Conservation (phyloP, 2,329 filamentous ascomycete species). For the Pseudogymnoascus sp. region DNA sequence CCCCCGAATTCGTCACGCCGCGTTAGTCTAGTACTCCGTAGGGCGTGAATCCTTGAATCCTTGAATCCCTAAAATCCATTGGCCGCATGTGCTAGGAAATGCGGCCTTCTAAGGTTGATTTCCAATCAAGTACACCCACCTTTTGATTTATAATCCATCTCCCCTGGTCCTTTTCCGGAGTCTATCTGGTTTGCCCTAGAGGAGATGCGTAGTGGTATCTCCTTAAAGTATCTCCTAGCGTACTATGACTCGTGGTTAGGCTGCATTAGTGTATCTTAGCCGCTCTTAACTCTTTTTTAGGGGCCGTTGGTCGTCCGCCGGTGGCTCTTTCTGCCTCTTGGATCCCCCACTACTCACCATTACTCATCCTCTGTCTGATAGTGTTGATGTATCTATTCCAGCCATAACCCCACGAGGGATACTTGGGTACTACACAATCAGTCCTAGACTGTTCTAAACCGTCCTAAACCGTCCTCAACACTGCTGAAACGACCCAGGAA, state of each 20-base stretch:
- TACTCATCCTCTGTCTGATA: not conserved
- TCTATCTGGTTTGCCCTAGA: not conserved
- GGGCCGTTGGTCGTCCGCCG: not conserved
- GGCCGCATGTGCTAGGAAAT: not conserved
- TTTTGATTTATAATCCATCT: conserved; percentile 3
- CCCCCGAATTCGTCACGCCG: not conserved
- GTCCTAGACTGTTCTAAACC: too few species aligned
- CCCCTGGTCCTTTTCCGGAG: not conserved
- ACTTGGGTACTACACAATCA: not conserved
- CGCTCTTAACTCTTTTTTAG: not conserved
- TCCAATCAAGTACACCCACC: not conserved
- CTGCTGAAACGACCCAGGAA: not conserved
- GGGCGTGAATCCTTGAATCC: not conserved
- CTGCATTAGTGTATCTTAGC: not conserved
- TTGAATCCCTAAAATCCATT: not conserved
- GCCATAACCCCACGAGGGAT: not conserved
- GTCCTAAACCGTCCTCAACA: not conserved
- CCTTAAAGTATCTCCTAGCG: not conserved
- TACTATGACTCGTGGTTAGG: not conserved
- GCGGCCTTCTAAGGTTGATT: not conserved
- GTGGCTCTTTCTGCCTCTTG: not conserved
- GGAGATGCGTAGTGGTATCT: not conserved
- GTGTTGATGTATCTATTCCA: not conserved
- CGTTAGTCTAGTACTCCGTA: not conserved
- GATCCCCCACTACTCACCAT: not conserved